Evolutionary conservation across 148 eudicot genomes (phyloP).

Genomic region (Arctostaphylos glauca): DNA sequence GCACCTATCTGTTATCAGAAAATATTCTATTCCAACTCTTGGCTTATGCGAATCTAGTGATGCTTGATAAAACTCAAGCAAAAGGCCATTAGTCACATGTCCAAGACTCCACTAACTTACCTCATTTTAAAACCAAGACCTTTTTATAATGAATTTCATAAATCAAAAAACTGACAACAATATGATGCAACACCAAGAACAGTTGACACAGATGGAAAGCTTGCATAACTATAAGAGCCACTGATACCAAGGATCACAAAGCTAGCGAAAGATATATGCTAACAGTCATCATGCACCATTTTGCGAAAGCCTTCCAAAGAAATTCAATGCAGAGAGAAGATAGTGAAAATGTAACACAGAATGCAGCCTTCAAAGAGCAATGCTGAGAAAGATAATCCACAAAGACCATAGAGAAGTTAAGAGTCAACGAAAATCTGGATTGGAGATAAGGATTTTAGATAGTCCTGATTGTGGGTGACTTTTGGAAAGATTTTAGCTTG

Average conservation of each 20-base stretch:
- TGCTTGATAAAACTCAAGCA: constrained; percentile 13
- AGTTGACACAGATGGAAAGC: not conserved
- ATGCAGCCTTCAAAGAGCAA: not conserved
- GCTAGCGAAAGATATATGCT: not conserved
- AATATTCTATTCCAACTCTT: not conserved
- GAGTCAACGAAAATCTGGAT: no score
- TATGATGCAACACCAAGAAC: not conserved
- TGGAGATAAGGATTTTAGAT: no score
- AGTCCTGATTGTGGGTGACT: not conserved
- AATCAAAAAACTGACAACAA: no score
- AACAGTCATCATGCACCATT: not conserved
- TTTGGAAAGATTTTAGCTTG: not conserved
- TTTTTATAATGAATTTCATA: not conserved
- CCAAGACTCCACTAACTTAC: constrained; percentile 4
- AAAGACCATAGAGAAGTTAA: not conserved
- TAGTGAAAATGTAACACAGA: not conserved
- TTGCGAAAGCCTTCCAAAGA: not conserved
- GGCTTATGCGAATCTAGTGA: not conserved
- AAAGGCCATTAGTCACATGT: not conserved
- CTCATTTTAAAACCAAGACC: not conserved
- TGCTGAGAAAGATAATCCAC: not conserved
- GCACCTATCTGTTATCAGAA: constrained; percentile 13
- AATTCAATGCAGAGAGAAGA: not conserved
- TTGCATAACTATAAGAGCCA: not conserved
- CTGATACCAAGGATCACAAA: not conserved